Conservation (phyloP, 805 yeast species). For the Kuraishia borneana region DNA sequence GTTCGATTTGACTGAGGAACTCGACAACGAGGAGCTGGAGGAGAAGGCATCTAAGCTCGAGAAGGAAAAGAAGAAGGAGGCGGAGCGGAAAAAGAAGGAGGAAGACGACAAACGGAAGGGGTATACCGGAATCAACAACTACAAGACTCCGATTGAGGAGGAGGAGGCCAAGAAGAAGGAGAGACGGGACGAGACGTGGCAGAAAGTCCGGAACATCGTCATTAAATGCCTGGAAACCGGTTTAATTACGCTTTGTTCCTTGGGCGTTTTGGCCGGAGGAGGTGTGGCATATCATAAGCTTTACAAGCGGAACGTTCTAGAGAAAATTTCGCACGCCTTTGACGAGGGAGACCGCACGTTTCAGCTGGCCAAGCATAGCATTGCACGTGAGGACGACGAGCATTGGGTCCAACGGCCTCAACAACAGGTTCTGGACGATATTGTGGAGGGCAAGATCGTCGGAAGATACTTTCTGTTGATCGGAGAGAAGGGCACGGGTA, state of each 20-base stretch:
- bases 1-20: conserved; percentile 26
- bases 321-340: conserved; percentile 57
- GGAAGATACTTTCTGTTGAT: conserved; percentile 66
- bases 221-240: conserved; percentile 53
- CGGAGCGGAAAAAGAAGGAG: conserved; percentile 14
- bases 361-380: conserved; percentile 41
- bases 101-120: conserved; percentile 5
- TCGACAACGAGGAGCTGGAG: conserved; percentile 33
- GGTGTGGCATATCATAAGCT: conserved; percentile 61
- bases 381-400: conserved; percentile 19
- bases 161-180: conserved; percentile 1
- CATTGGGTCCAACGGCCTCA: conserved; percentile 68
- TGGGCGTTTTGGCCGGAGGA: conserved; percentile 57
- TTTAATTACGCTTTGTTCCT: conserved; percentile 59
- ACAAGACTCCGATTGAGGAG: conserved; percentile 3
- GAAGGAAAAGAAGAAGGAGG: conserved; percentile 17
- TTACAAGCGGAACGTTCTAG: conserved; percentile 46
- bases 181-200: conserved; percentile 7
- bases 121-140: conserved; percentile 1
- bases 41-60: background rate
- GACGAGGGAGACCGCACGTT: conserved; percentile 50
- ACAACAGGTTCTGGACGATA: conserved; percentile 51
- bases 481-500: conserved; percentile 86
- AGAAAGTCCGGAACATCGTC: conserved; percentile 7
- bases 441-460: conserved; percentile 47